These are phyloP conservation scores for Penicillium crystallinum DNA, from an alignment of 495 filamentous ascomycete species.

Conservation along the genomic window DNA sequence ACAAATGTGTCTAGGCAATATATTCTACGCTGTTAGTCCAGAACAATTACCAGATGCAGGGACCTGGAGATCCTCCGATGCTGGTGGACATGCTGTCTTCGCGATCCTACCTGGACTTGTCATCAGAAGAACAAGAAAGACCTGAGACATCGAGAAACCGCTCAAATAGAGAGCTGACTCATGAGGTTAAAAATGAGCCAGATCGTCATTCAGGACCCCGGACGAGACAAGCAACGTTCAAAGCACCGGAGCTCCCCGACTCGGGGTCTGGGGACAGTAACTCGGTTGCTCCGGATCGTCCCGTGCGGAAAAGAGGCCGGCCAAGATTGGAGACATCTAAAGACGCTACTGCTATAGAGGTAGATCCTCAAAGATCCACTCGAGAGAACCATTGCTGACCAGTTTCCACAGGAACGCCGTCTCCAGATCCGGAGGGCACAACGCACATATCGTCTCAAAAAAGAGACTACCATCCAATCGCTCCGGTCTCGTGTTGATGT, in stretches of 20 bases:
- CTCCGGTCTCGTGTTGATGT: conserved; percentile 63
- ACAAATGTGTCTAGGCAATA: background rate
- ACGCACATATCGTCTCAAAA: conserved; percentile 77
- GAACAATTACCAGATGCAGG: background rate
- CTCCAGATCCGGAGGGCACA: conserved; percentile 86
- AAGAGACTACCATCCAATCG: conserved; percentile 72
- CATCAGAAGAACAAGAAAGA: background rate
- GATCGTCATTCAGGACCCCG: conserved; percentile 8
- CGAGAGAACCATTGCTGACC: background rate
- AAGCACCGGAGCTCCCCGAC: conserved; percentile 15
- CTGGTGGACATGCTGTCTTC: conserved; percentile 11
- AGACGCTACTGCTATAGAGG: conserved; percentile 24
- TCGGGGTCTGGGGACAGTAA: background rate
- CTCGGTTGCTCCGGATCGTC: conserved; percentile 10
- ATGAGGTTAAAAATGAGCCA: conserved; percentile 1
- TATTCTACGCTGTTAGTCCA: background rate
- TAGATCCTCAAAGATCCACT: conserved; percentile 1
- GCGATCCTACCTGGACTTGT: conserved; percentile 18
- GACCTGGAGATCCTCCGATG: background rate
- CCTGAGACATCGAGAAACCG: background rate
- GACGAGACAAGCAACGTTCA: background rate
- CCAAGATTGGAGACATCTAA: conserved; percentile 19
- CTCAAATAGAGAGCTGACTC: background rate
- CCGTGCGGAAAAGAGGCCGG: conserved; percentile 23
- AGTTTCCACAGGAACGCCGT: conserved; percentile 47